These are phyloP conservation scores for Trametes cubensis DNA, from an alignment of 768 basidiomycete genomes.

Conservation along the genomic window DNA sequence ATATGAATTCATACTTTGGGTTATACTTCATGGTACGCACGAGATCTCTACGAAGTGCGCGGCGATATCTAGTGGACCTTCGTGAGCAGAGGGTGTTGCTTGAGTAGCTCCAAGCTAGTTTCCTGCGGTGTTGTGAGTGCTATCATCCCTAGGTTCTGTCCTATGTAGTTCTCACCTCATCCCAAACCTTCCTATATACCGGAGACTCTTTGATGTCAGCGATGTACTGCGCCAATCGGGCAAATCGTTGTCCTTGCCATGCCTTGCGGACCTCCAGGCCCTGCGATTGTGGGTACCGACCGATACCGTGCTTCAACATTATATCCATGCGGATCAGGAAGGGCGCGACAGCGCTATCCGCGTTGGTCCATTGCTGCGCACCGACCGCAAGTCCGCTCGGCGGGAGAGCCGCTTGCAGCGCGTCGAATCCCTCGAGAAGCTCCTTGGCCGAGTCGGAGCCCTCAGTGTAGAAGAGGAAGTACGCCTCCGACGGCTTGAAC, in stretches of 20 bases:
- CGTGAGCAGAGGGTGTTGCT: too few species aligned
- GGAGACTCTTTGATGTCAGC: not conserved
- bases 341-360: slow-evolving; percentile 61
- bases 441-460: slow-evolving; percentile 39
- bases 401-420: slow-evolving; percentile 54
- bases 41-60: too few species aligned
- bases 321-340: slow-evolving; percentile 58
- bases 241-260: not conserved
- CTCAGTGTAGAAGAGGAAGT: slow-evolving; percentile 50
- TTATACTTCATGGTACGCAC: too few species aligned
- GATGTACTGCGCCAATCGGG: not conserved
- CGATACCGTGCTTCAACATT: slow-evolving; percentile 26
- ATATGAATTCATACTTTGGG: too few species aligned
- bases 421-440: slow-evolving; percentile 47
- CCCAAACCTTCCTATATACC: slow-evolving; percentile 38
- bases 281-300: not conserved
- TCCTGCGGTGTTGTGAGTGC: too few species aligned
- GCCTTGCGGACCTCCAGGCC: not conserved
- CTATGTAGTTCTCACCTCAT: not conserved
- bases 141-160: too few species aligned
- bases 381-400: slow-evolving; percentile 46
- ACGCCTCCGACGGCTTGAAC: slow-evolving; percentile 39
- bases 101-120: too few species aligned
- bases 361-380: slow-evolving; percentile 50
- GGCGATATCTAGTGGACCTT: too few species aligned